Conservation (phyloP, 805 yeast species). For the Pichia nakasei region DNA sequence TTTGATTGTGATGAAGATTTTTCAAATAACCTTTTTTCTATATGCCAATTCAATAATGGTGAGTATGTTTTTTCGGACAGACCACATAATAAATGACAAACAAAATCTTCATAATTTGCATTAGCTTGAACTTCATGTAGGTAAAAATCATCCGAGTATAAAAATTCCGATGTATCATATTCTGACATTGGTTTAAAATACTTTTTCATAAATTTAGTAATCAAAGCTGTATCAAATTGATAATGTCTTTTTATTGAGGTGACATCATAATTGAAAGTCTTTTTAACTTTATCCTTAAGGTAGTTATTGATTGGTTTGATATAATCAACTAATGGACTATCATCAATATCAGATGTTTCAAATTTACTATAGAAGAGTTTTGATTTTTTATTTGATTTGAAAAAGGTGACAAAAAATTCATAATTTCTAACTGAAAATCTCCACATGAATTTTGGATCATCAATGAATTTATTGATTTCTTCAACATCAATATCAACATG, state of each 20-base stretch:
- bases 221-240: background rate
- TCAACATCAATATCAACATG: background rate
- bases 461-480: background rate
- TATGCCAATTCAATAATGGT: background rate
- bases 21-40: background rate
- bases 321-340: background rate
- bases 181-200: background rate
- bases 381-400: background rate
- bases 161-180: background rate
- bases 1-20: background rate
- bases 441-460: background rate
- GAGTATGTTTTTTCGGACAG: background rate
- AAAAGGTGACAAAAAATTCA: background rate
- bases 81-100: background rate
- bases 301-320: background rate
- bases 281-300: background rate
- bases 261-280: background rate
- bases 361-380: background rate
- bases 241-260: background rate
- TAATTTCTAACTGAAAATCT: conserved; percentile 1
- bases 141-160: conserved; percentile 1
- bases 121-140: background rate
- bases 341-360: background rate
- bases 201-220: background rate
- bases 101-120: background rate